Conservation (phyloP, 2,329 filamentous ascomycete genomes). For the Acephala macrosclerotiorum region DNA sequence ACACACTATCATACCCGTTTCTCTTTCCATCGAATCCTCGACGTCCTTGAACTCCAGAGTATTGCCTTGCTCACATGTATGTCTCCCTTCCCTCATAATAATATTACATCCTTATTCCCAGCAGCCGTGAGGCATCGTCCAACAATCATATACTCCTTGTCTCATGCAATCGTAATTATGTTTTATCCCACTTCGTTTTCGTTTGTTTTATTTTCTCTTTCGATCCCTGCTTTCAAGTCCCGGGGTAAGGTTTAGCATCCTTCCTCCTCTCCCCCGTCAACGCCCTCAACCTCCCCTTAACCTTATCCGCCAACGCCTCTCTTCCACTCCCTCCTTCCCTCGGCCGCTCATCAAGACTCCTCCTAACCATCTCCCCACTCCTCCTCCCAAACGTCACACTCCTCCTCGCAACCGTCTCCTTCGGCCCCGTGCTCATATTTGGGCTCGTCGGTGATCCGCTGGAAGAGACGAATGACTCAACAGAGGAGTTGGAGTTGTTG, state of each 20-base stretch:
- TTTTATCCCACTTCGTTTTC: not conserved
- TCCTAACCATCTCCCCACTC: conserved; percentile 13
- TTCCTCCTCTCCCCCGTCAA: conserved; percentile 31
- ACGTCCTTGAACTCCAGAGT: not conserved
- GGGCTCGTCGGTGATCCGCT: not conserved
- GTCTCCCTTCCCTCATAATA: not conserved
- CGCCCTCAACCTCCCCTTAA: conserved; percentile 36
- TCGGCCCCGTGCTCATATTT: not conserved
- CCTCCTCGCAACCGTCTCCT: conserved; percentile 24
- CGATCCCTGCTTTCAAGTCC: conserved; percentile 26
- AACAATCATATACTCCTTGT: not conserved
- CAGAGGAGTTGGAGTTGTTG: conserved; percentile 26
- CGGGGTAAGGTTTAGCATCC: conserved; percentile 33
- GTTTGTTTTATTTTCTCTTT: not conserved
- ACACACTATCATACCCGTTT: not conserved
- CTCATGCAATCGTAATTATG: not conserved
- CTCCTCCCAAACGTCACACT: conserved; percentile 27
- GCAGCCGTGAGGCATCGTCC: no score
- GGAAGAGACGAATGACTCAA: conserved; percentile 24
- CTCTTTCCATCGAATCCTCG: not conserved
- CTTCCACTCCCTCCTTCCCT: conserved; percentile 16
- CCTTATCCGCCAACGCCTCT: conserved; percentile 22
- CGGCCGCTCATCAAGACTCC: conserved; percentile 28
- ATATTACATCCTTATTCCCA: not conserved
- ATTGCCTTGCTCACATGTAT: not conserved